These are phyloP conservation scores for Hymenoscyphus occultus DNA, from an alignment of 2,329 filamentous ascomycete genomes.

Conservation along the genomic window DNA sequence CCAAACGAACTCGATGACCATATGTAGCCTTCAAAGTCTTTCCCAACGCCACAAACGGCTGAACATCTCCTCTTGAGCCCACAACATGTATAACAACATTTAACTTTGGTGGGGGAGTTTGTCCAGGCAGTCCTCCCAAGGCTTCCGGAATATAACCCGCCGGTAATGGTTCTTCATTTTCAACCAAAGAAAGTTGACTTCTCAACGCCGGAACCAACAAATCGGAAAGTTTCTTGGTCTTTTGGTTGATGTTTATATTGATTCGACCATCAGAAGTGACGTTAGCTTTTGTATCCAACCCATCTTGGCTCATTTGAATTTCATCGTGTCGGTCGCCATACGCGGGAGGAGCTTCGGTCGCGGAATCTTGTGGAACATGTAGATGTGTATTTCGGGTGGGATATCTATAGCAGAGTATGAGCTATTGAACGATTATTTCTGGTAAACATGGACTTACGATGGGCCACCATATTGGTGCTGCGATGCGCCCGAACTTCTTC, in stretches of 20 bases:
- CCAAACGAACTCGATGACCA: constrained; percentile 69
- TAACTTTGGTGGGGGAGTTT: constrained; percentile 55
- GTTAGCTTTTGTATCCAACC: constrained; percentile 59
- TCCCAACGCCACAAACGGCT: constrained; percentile 71
- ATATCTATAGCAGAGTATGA: constrained; percentile 12
- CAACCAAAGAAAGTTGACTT: constrained; percentile 46
- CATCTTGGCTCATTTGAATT: constrained; percentile 58
- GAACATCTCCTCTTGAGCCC: constrained; percentile 71
- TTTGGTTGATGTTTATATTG: constrained; percentile 76
- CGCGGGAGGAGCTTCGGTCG: constrained; percentile 45
- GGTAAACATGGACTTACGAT: constrained; percentile 1
- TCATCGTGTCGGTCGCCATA: constrained; percentile 58
- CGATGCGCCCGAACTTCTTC: constrained; percentile 12
- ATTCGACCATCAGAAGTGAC: constrained; percentile 72
- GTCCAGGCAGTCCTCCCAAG: constrained; percentile 61
- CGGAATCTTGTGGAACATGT: constrained; percentile 23
- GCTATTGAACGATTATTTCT: not conserved
- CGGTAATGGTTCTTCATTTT: constrained; percentile 52
- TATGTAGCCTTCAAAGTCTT: constrained; percentile 61
- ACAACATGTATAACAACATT: constrained; percentile 76
- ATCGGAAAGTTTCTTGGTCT: constrained; percentile 61
- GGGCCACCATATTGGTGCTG: constrained; percentile 8
- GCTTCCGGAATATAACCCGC: constrained; percentile 72
- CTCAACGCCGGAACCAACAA: constrained; percentile 64
- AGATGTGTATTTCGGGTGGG: constrained; percentile 15